A percentile compares a stretch with the other conserved stretches of the same genome.
Conservation (phyloP, 1,284 basidiomycete species). For the Sparassis latifolia region DNA sequence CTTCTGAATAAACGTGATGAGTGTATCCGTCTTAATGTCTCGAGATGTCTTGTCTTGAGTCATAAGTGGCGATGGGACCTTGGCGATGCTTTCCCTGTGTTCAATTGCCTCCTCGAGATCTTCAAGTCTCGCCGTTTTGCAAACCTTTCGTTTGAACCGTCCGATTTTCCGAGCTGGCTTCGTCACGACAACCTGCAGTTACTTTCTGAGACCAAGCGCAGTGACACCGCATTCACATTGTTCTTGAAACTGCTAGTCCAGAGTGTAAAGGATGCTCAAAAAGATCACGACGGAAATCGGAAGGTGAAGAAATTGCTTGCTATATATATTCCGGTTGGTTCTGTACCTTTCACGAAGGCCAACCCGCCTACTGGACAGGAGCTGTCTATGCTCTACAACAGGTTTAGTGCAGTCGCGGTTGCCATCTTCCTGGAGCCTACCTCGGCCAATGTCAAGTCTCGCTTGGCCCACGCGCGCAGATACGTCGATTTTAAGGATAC, state of each 20-base stretch:
- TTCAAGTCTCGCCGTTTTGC: constrained; percentile 79
- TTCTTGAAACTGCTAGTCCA: constrained; percentile 76
- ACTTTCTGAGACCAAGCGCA: constrained; percentile 43
- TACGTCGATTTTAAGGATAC: constrained; percentile 69
- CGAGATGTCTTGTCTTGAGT: constrained; percentile 69
- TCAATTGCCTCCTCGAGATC: constrained; percentile 66
- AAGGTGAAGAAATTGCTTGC: constrained; percentile 71
- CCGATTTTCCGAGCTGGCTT: constrained; percentile 79
- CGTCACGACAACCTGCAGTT: constrained; percentile 51
- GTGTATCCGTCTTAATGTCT: constrained; percentile 71
- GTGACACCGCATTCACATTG: constrained; percentile 73
- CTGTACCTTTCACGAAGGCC: constrained; percentile 57
- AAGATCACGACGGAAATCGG: constrained; percentile 15
- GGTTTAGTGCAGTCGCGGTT: constrained; percentile 75
- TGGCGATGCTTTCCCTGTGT: constrained; percentile 50
- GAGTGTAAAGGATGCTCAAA: constrained; percentile 35
- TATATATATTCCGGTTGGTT: constrained; percentile 72
- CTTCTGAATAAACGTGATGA: constrained; percentile 60
- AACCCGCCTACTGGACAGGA: constrained; percentile 49
- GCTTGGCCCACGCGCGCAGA: constrained; percentile 54
- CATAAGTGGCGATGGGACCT: constrained; percentile 74
- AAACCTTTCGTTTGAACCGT: constrained; percentile 68
- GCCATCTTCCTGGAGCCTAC: constrained; percentile 69
- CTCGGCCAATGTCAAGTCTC: constrained; percentile 40
- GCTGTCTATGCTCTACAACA: constrained; percentile 82